Evolutionary conservation across 1,139 yeast species (phyloP).

Genomic region (Zygosaccharomyces sapae): DNA sequence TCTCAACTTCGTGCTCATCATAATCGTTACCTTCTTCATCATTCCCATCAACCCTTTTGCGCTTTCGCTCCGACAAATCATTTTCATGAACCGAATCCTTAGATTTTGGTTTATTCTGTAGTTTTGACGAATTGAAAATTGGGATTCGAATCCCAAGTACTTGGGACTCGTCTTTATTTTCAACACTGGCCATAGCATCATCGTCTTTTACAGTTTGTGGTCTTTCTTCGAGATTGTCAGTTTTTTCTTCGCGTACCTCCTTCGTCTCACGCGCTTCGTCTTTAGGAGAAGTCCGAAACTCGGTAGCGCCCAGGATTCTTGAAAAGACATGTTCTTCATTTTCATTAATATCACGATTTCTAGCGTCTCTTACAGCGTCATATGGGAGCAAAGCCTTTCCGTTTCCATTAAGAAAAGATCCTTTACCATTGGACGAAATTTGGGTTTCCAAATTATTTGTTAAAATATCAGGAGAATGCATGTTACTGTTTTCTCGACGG

Average conservation of each 20-base stretch:
- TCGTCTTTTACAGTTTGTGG: not conserved
- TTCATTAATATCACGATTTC: not conserved
- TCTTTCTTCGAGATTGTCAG: not conserved
- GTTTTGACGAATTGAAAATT: constrained; percentile 23
- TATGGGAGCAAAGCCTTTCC: not conserved
- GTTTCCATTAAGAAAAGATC: not conserved
- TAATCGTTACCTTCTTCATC: not conserved
- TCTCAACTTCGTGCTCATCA: not conserved
- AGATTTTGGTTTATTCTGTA: constrained; percentile 7
- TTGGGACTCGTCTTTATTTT: constrained; percentile 4
- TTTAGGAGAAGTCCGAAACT: not conserved
- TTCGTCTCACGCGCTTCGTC: not conserved
- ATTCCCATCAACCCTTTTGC: constrained; percentile 2
- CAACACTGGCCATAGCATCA: not conserved
- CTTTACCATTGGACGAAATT: not conserved
- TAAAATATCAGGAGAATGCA: not conserved
- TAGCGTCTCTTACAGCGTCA: not conserved
- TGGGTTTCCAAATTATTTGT: not conserved
- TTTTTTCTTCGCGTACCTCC: not conserved
- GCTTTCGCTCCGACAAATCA: not conserved
- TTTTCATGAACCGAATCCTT: too few relatives aligned
- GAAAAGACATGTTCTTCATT: not conserved
- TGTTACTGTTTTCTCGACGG: not conserved
- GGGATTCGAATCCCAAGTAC: constrained; percentile 22
- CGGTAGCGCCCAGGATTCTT: not conserved